Conservation (phyloP, 1,139 yeast genomes). For the Oligophagozyma castellii region DNA sequence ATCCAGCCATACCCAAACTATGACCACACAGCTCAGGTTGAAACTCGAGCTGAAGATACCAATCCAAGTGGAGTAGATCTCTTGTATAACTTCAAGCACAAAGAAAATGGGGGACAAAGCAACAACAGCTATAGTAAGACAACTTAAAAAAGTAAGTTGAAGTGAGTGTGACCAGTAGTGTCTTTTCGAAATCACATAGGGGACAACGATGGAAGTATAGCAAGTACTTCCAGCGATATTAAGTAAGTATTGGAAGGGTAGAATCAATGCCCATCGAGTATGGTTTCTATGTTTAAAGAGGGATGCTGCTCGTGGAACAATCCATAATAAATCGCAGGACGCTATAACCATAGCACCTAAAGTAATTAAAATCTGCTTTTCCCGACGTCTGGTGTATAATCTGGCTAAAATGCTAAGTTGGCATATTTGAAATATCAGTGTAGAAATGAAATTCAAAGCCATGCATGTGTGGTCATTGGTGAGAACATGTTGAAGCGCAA, state of each 20-base stretch:
- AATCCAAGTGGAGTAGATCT: slow-evolving; percentile 58
- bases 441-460: slow-evolving; percentile 47
- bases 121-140: slow-evolving; percentile 45
- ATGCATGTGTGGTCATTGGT: slow-evolving; percentile 37
- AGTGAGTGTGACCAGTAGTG: slow-evolving; percentile 39
- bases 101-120: slow-evolving; percentile 62
- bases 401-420: slow-evolving; percentile 70
- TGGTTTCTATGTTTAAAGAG: not conserved
- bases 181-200: slow-evolving; percentile 28
- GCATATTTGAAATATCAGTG: slow-evolving; percentile 48
- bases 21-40: slow-evolving; percentile 59
- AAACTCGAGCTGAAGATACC: slow-evolving; percentile 61
- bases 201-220: slow-evolving; percentile 54
- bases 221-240: slow-evolving; percentile 63
- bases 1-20: slow-evolving; percentile 86
- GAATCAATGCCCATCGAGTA: slow-evolving; percentile 33
- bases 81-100: slow-evolving; percentile 61
- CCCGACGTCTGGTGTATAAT: slow-evolving; percentile 55
- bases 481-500: slow-evolving; percentile 36
- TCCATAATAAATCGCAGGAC: slow-evolving; percentile 58
- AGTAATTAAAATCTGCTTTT: slow-evolving; percentile 50
- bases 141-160: slow-evolving; percentile 38
- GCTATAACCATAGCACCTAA: slow-evolving; percentile 47
- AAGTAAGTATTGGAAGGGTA: slow-evolving; percentile 68
- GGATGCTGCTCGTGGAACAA: slow-evolving; percentile 30